Evolutionary conservation across 257 asterid species (phyloP), one percentile per base, ranked within the genome.

Genomic region (Nyctanthes arbortristis): DNA sequence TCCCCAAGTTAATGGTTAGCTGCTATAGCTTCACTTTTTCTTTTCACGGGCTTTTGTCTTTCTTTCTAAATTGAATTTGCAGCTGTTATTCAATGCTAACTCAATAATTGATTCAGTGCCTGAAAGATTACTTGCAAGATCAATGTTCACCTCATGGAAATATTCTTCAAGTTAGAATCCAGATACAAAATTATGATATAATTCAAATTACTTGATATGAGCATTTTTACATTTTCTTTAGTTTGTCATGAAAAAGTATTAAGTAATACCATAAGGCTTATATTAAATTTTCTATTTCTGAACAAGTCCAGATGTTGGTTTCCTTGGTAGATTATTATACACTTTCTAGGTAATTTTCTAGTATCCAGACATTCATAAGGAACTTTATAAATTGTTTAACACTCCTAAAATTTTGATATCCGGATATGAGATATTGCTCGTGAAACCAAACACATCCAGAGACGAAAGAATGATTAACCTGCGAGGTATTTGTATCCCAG

Each of bases 401-500:
- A 16, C 5, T 40, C 4, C 58, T 6, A 20, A 52, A 8, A 0
- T 52, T 52, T 52, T 52, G 12, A 7, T 6, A 49, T 49, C 57
- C 29, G 10, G 5, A 52, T 52, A 24, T 18, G 13, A 49, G 57
- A 22, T 52, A 52, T 52, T 28, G 7, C 28, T 49, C 31, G 1
- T 20, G 59, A 29, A 52, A 24, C 4, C 30, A 52, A 27, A 52
- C 31, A 52, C 6, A 3, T 65, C 30, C 27, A 47, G 3, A 30
- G 56, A 4, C 16, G 70, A 49, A 57, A 55, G 37, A 64, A 63
- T 43, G 36, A 68, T 58, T 61, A 30, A 88, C 99, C 85, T 91
- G 97, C 18, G 93, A 57, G 39, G 95, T 88, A 77, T 94, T 94
- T 10, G 99, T 91, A 76, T 94, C 99, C 99, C 99, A 94, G 47